phyloP scores from a whole-genome alignment of 2,329 filamentous ascomycete species.

The Septoria linicola region DNA sequence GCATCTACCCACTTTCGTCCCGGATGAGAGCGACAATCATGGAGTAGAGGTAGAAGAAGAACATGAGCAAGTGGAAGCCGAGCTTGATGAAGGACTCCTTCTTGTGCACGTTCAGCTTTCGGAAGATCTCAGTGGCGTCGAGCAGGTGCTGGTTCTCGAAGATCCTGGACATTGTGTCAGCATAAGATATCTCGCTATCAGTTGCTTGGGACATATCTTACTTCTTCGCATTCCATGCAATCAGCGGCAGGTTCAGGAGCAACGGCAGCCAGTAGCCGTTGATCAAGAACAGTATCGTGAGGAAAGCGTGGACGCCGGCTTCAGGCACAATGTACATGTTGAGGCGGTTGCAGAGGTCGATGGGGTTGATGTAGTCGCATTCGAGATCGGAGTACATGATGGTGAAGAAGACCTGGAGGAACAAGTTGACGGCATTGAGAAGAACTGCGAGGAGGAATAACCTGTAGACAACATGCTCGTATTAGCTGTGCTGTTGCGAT shows the following conservation, averaged over 20 bases:
- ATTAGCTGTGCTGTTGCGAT: slow-evolving; percentile 12
- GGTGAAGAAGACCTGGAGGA: slow-evolving; percentile 99
- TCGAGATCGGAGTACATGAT: slow-evolving; percentile 99
- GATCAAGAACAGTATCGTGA: slow-evolving; percentile 94
- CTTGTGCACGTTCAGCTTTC: slow-evolving; percentile 98
- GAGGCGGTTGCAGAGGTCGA: slow-evolving; percentile 99
- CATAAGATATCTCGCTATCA: not conserved
- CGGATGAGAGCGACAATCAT: slow-evolving; percentile 82
- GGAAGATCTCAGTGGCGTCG: slow-evolving; percentile 98
- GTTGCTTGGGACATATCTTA: slow-evolving; percentile 52
- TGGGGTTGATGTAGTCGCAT: slow-evolving; percentile 99
- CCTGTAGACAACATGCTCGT: slow-evolving; percentile 48
- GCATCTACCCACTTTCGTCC: slow-evolving; percentile 62
- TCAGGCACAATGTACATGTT: slow-evolving; percentile 99
- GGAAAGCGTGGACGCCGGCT: slow-evolving; percentile 92
- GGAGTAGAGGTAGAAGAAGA: slow-evolving; percentile 91
- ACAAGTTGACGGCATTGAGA: slow-evolving; percentile 99
- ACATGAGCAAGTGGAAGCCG: slow-evolving; percentile 98
- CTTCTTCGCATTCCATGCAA: slow-evolving; percentile 98
- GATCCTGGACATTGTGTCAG: slow-evolving; percentile 63
- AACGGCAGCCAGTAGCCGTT: slow-evolving; percentile 98
- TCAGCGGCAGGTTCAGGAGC: slow-evolving; percentile 83
- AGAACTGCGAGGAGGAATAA: slow-evolving; percentile 95
- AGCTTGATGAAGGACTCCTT: slow-evolving; percentile 99
- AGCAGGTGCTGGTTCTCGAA: slow-evolving; percentile 95